Conservation (phyloP, 2,329 filamentous ascomycete species). For the Westerdykella aurantiaca region DNA sequence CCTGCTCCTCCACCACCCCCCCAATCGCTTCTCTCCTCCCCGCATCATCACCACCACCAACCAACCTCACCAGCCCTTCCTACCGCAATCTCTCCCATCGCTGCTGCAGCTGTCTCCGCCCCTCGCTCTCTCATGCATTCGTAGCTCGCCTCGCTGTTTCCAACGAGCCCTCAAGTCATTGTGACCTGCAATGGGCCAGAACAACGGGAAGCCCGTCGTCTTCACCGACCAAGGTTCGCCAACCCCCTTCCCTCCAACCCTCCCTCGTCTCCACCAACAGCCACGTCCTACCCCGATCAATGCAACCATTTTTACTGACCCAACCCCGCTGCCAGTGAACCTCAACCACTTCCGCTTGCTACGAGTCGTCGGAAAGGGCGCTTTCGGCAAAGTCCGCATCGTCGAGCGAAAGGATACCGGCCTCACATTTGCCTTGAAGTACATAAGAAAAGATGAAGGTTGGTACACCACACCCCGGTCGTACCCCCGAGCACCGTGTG, state of each 20-base stretch:
- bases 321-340: slow-evolving; percentile 58
- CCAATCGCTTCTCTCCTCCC: no score
- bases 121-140: slow-evolving; percentile 21
- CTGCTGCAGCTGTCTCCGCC: neutral
- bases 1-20: no score
- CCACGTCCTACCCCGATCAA: slow-evolving; percentile 1
- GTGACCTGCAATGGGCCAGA: slow-evolving; percentile 71
- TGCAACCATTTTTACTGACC: neutral
- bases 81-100: no score
- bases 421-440: slow-evolving; percentile 92
- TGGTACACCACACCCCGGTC: slow-evolving; percentile 28
- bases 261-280: neutral
- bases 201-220: slow-evolving; percentile 87
- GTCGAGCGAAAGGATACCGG: slow-evolving; percentile 96
- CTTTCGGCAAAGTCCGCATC: slow-evolving; percentile 97
- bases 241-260: neutral
- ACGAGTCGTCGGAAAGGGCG: slow-evolving; percentile 92
- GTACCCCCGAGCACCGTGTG: slow-evolving; percentile 2
- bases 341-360: slow-evolving; percentile 95
- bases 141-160: slow-evolving; percentile 9
- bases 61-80: no score
- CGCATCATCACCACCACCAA: no score
- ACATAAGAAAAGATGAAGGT: slow-evolving; percentile 99
- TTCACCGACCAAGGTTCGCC: slow-evolving; percentile 84
- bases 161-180: slow-evolving; percentile 20